Evolutionary conservation across 306 rosid species (phyloP).

Genomic region (Boehmeria nivea): DNA sequence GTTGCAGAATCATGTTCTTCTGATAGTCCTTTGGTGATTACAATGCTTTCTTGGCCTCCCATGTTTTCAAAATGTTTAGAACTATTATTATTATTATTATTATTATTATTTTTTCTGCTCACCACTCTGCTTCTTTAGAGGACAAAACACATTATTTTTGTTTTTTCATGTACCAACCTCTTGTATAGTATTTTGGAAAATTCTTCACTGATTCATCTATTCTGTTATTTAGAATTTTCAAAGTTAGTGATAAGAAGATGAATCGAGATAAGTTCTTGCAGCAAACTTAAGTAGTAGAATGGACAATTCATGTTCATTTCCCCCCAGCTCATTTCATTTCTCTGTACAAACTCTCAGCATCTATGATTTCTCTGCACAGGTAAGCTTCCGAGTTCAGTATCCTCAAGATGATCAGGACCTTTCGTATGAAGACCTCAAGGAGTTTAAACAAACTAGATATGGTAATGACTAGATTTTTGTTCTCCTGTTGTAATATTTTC

Average conservation of each 20-base stretch:
- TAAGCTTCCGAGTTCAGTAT: conserved; percentile 90
- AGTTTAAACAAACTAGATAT: conserved; percentile 94
- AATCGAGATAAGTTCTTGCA: not conserved
- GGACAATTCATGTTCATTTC: too few relatives aligned
- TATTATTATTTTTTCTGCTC: too few relatives aligned
- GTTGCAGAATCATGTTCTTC: too few relatives aligned
- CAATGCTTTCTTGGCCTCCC: too few relatives aligned
- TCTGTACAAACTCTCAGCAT: conserved; percentile 18
- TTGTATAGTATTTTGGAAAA: not conserved
- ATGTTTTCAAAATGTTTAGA: too few relatives aligned
- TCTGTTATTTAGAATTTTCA: not conserved
- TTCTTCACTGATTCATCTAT: not conserved
- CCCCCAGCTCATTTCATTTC: too few relatives aligned
- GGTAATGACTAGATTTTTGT: conserved; percentile 55
- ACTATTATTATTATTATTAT: too few relatives aligned
- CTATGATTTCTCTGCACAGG: conserved; percentile 46
- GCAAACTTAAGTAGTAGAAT: conserved; percentile 7
- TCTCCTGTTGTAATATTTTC: conserved; percentile 3
- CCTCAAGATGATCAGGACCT: conserved; percentile 92
- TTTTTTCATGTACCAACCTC: not conserved
- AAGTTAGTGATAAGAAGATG: not conserved
- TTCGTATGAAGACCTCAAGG: conserved; percentile 90
- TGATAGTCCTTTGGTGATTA: too few relatives aligned
- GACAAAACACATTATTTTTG: conserved; percentile 5
- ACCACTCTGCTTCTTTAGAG: not conserved